These are phyloP conservation scores for Nemophila menziesii DNA, from an alignment of 257 asterid genomes.

Conservation along the genomic window DNA sequence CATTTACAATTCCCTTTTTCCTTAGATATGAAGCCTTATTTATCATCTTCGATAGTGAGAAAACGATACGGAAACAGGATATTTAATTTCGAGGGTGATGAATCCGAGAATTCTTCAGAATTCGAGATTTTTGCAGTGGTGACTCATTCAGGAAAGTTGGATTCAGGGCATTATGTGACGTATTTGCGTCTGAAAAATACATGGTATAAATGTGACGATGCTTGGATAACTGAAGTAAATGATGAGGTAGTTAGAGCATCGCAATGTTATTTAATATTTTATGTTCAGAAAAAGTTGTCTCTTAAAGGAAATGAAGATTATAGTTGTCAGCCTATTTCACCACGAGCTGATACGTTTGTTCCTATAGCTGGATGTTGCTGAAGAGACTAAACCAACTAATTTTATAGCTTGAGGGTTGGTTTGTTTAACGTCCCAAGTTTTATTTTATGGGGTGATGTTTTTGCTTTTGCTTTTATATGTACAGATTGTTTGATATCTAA, in stretches of 20 bases:
- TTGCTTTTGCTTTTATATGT: neutral
- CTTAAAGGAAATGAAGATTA: constrained; percentile 43
- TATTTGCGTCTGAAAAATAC: constrained; percentile 42
- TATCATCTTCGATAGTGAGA: constrained; percentile 50
- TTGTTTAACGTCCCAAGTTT: neutral
- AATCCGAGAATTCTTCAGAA: constrained; percentile 32
- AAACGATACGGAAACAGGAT: constrained; percentile 51
- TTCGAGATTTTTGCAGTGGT: constrained; percentile 71
- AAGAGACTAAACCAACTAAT: no score
- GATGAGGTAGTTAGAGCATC: constrained; percentile 52
- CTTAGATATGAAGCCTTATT: constrained; percentile 58
- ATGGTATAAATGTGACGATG: constrained; percentile 78
- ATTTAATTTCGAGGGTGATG: constrained; percentile 37
- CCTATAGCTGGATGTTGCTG: constrained; percentile 76
- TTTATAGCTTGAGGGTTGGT: neutral
- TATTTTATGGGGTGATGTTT: neutral
- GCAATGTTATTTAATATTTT: constrained; percentile 56
- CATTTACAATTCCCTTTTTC: constrained; percentile 62
- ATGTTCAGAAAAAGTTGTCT: constrained; percentile 39
- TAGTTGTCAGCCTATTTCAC: constrained; percentile 43
- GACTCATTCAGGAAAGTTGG: constrained; percentile 69
- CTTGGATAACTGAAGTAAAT: constrained; percentile 64
- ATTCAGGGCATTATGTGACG: constrained; percentile 61
- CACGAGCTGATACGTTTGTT: constrained; percentile 38
- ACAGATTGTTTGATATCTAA: neutral